phyloP scores from a whole-genome alignment of 192 early-diverging fungal genomes.

The Umbelopsis vinacea region DNA sequence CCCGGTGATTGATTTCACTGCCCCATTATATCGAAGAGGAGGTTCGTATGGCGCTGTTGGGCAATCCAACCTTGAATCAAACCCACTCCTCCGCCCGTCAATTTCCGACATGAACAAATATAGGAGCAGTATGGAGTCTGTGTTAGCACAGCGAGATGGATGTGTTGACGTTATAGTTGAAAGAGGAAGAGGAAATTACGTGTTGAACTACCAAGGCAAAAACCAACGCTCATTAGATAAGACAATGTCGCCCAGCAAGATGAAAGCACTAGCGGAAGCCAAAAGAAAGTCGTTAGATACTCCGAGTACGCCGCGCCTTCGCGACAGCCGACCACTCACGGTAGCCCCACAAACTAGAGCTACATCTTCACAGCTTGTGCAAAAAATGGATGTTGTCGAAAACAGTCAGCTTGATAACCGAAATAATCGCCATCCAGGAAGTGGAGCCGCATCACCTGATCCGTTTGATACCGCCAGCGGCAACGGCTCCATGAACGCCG shows the following conservation, averaged over 20 bases:
- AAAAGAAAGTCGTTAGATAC: not conserved
- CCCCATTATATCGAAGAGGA: constrained; percentile 30
- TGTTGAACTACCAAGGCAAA: constrained; percentile 22
- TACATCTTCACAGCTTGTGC: not conserved
- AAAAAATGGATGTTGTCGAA: not conserved
- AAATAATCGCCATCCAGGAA: not conserved
- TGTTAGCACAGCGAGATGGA: constrained; percentile 22
- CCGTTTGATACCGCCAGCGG: not conserved
- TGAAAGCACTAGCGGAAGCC: not conserved
- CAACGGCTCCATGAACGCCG: not conserved
- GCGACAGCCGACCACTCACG: not conserved
- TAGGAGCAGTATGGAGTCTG: constrained; percentile 4
- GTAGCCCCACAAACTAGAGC: not conserved
- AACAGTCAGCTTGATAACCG: not conserved
- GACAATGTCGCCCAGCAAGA: not conserved
- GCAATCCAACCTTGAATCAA: not conserved
- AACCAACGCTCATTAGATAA: not conserved
- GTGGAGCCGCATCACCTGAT: not conserved
- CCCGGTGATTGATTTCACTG: constrained; percentile 50
- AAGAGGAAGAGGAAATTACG: constrained; percentile 30
- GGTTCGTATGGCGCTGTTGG: constrained; percentile 24
- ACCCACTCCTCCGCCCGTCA: not conserved
- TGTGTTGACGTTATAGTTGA: constrained; percentile 37
- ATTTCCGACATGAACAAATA: constrained; percentile 11
- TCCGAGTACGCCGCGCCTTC: constrained; percentile 1